phyloP scores from a whole-genome alignment of 345 rosid species.

The Jatropha curcas region DNA sequence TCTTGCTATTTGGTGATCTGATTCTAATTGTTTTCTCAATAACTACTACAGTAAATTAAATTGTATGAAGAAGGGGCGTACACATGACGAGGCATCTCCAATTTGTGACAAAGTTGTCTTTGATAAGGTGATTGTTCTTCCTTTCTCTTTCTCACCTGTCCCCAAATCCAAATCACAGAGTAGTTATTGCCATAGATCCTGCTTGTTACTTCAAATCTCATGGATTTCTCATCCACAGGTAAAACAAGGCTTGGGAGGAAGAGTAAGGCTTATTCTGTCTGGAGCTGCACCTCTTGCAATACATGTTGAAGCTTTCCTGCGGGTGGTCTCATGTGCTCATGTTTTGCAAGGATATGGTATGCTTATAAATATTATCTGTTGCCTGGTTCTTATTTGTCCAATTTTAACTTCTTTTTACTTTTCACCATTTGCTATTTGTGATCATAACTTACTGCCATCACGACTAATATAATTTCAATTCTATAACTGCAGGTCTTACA shows the following conservation, averaged over 20 bases:
- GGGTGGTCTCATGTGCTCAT: constrained; percentile 95
- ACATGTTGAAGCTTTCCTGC: constrained; percentile 83
- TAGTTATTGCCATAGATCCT: neutral
- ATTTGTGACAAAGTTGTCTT: constrained; percentile 84
- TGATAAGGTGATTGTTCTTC: constrained; percentile 54
- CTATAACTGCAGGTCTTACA: constrained; percentile 63
- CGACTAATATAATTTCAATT: constrained; percentile 12
- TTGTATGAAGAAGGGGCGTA: constrained; percentile 62
- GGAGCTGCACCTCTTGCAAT: constrained; percentile 93
- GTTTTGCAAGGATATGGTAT: constrained; percentile 99
- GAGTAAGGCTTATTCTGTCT: constrained; percentile 79
- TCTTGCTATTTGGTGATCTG: constrained; percentile 9
- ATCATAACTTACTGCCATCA: neutral
- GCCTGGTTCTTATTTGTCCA: neutral
- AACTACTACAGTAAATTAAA: constrained; percentile 56
- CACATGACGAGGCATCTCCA: constrained; percentile 75
- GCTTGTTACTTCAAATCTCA: constrained; percentile 6
- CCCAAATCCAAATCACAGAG: neutral
- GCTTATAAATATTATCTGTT: constrained; percentile 14
- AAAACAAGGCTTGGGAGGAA: constrained; percentile 92
- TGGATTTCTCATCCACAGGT: constrained; percentile 48
- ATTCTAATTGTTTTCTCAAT: constrained; percentile 13
- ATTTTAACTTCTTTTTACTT: neutral
- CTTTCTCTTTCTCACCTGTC: neutral
- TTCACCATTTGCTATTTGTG: neutral